Evolutionary conservation across 139 green algal genomes (phyloP), one percentile per base, ranked within the genome.

Genomic region (Picochlorum sp.): DNA sequence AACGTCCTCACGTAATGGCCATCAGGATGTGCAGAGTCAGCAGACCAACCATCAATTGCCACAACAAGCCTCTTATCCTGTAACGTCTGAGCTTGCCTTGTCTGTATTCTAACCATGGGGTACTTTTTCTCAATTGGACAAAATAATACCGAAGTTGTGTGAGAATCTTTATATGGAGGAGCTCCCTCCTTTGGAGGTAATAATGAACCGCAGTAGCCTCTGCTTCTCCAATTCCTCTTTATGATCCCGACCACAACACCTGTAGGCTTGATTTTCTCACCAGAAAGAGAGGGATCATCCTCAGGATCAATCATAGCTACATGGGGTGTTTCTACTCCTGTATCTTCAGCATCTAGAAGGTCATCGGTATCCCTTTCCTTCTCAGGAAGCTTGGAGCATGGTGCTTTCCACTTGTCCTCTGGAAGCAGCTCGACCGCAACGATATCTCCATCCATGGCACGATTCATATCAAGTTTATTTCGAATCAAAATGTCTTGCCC

Each of bases 61-160:
- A 91, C 85, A 41, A 96, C 86, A 11, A 96, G 73, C 56, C 86
- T 77, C 76, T 94, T 90, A 77, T 90, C 85, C 50, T 83, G 79
- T 50, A 96, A 82, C 14, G 79, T 80, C 11, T 76, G 70, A 0
- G 76, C 83, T 74, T 95, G 76, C 2, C 90, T 78, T 10, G 92
- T 98, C n/a, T 86, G 65, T 28, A 98, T 86, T 38, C 87, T 79
- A 61, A 96, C 86, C 47, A 84, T 83, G 0, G 89, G 89, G 68
- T 84, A 90, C 18, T 77, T 65, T 16, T 81, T 74, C 57, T 95
- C 88, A 41, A 92, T 77, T 1, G 89, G 88, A 41, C 82, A 74
- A 63, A 95, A 90, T 57, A 92, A 77, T 57, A 90, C 73, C 6
- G 65, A 67, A 13, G 61, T 28, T 60, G 56, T 60, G 24, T 60